A percentile compares a stretch with the other conserved stretches of the same genome.
These are phyloP conservation scores for Solanum chilense DNA, from an alignment of 257 asterid species.

Conservation along the genomic window DNA sequence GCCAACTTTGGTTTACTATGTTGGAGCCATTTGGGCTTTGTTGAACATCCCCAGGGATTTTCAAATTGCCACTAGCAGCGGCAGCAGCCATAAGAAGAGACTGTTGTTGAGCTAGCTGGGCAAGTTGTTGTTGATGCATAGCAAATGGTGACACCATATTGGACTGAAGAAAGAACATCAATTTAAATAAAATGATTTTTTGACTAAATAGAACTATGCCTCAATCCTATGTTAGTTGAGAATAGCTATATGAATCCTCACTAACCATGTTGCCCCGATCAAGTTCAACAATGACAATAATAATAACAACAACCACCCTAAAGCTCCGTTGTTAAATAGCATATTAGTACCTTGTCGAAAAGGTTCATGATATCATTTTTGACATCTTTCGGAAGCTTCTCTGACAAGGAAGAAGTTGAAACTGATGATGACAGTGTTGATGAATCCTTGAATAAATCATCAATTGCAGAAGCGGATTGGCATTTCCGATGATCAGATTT, in stretches of 20 bases:
- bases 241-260: not conserved
- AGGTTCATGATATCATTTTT: constrained; percentile 93
- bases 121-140: constrained; percentile 74
- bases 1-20: constrained; percentile 56
- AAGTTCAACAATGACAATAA: not conserved
- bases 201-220: not conserved
- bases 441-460: constrained; percentile 68
- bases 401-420: constrained; percentile 30
- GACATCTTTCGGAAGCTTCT: constrained; percentile 59
- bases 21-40: constrained; percentile 39
- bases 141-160: constrained; percentile 61
- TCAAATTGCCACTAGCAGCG: constrained; percentile 29
- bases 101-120: constrained; percentile 78
- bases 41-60: constrained; percentile 37
- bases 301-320: not conserved
- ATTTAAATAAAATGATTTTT: not conserved
- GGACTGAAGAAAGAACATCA: constrained; percentile 28
- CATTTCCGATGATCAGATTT: constrained; percentile 34
- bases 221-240: not conserved
- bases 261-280: not conserved
- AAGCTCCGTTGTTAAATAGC: not conserved
- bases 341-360: constrained; percentile 67
- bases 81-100: constrained; percentile 51
- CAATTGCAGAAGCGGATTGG: constrained; percentile 52
- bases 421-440: constrained; percentile 23